Evolutionary conservation across 208 protist species (phyloP), one percentile per base, ranked within the genome.

Genomic region (Leishmania mexicana): DNA sequence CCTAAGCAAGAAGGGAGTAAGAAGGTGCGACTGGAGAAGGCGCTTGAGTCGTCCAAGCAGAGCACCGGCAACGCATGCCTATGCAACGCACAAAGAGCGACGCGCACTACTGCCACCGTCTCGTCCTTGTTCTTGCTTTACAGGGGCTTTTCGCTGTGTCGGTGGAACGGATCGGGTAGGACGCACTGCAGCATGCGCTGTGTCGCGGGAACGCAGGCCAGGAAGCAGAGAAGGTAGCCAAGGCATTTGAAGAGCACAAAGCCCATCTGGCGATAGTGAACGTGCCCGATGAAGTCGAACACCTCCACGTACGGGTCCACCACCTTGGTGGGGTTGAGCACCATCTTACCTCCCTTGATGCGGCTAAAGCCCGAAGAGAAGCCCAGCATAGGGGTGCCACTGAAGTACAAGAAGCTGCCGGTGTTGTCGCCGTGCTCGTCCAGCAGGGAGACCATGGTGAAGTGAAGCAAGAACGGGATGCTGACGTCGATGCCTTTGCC

Each of bases 351-450:
- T 2, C 88, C 81, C 1, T 51, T 78, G 72, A 97, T 91, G 71
- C 85, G 87, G 74, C 83, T 92, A 35, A 94, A 84, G 35, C 94
- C 92, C 4, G 81, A 88, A 19, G 90, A 93, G 80, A 97, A 94
- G 28, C 94, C 94, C 11, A 94, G 78, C 80, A 93, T 81, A n/a
- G 94, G 94, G 35, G 94, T 97, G 45, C 94, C 94, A 79, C 91
- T 95, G 47, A 95, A 93, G 87, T 97, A 97, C 45, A 97, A 81
- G 75, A 90, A 95, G 81, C 92, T 90, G 67, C 94, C 94, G 15
- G 94, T 95, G 74, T 85, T 88, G 81, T 95, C 85, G 47, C 92
- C 94, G 80, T 90, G 86, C 86, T 97, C 94, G 85, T 97, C 94
- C 24, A 97, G 87, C 35, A 97, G 78, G 19, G 90, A 90, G 28